Base-by-base conservation (phyloP, 257 asterid species). In the Ocimum tenuiflorum region DNA sequence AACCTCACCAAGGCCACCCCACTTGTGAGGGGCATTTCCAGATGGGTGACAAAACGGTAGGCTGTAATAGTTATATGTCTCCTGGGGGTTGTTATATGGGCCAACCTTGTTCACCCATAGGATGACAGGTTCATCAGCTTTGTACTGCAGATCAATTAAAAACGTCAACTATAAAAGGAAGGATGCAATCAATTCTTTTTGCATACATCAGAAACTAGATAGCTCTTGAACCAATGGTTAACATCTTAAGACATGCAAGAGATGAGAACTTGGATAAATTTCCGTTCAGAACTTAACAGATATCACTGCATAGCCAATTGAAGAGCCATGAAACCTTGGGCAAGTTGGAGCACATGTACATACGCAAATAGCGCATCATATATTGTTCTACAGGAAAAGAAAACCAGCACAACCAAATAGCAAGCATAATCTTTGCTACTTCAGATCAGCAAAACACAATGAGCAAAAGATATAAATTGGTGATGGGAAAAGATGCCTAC, bases 1-100 rank as follows among this genome's bases (percentile, higher is more conserved):
- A 56, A 92, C 98, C 80, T 92, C 98, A 43, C 98, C 98, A 59
- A 92, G 97, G 57, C 97, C 97, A 76, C 96, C 98, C 98, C 98
- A 92, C 76, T 87, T 92, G 81, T 89, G 98, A 62, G 91, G 80
- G 59, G 82, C 66, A 78, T 67, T 75, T n/a, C 92, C 92, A 31
- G 80, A 78, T 48, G 82, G 82, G 73, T 56, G 95, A 76, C 98
- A 92, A 79, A 92, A 92, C 3, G 98, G 98, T 67, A 92, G 96
- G 78, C 85, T 87, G 79, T 81, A 87, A 61, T 92, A 92, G 76
- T 92, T 92, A 88, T 92, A 92, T 6, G 98, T 92, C 75, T 92
- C 98, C 74, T 92, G 98, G 27, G 98, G 98, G 77, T 92, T 92
- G 72, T 92, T 87, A 72, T 87, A 89, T 7, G 98, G 97, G 69